Percentiles rank a stretch among this genome's conserved stretches.
Evolutionary conservation across 176 grass and related monocot species (phyloP).

Genomic region (Carex kokanica): DNA sequence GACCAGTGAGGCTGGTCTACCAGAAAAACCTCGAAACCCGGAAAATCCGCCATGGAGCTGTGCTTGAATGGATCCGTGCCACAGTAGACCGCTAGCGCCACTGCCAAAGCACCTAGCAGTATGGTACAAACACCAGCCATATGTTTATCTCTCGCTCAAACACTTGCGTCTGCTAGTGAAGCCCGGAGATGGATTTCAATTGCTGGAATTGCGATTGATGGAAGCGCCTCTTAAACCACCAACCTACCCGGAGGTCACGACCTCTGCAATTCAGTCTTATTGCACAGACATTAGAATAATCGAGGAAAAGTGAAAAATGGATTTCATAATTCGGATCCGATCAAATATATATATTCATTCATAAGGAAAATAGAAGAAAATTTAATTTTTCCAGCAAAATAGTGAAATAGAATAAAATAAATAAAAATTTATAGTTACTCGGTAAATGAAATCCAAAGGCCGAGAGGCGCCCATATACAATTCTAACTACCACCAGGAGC

Average conservation of each 20-base stretch:
- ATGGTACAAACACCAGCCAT: slow-evolving; percentile 28
- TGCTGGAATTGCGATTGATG: neutral
- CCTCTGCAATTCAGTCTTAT: neutral
- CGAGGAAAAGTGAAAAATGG: neutral
- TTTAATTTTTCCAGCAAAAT: no score
- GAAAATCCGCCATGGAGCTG: slow-evolving; percentile 74
- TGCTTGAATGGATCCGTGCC: slow-evolving; percentile 66
- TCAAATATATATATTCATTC: neutral
- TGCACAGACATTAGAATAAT: neutral
- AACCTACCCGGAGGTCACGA: neutral
- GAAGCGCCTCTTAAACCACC: slow-evolving; percentile 4
- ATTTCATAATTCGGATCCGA: neutral
- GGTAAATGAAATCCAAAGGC: neutral
- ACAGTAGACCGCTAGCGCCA: slow-evolving; percentile 58
- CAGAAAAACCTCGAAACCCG: slow-evolving; percentile 63
- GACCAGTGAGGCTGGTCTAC: slow-evolving; percentile 43
- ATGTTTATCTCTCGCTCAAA: neutral
- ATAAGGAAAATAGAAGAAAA: neutral
- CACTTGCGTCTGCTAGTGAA: neutral
- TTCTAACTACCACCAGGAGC: neutral
- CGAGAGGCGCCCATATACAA: neutral
- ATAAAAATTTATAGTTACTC: neutral
- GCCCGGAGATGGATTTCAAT: neutral
- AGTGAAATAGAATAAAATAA: neutral
- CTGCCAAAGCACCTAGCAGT: slow-evolving; percentile 27